These are phyloP conservation scores for Neoscytalidium dimidiatum DNA, from an alignment of 2,329 filamentous ascomycete species.

Conservation along the genomic window DNA sequence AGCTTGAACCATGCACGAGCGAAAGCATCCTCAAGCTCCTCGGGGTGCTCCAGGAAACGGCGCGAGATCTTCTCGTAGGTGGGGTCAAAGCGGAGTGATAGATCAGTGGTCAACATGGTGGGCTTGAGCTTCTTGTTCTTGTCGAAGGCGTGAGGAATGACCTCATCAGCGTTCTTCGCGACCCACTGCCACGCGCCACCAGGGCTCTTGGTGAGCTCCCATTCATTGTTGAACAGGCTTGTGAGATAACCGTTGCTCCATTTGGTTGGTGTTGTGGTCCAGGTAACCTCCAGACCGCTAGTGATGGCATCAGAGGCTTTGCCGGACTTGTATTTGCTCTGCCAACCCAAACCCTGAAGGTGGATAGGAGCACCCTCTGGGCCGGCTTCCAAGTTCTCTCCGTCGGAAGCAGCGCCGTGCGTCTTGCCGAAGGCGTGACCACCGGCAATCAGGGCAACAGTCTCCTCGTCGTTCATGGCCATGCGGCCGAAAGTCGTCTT, in stretches of 20 bases:
- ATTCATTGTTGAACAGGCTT: constrained; percentile 77
- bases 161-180: constrained; percentile 65
- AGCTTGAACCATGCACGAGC: constrained; percentile 81
- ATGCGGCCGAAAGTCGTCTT: constrained; percentile 74
- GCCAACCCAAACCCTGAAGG: constrained; percentile 72
- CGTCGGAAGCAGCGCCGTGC: constrained; percentile 67
- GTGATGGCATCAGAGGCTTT: constrained; percentile 75
- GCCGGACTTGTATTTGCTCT: constrained; percentile 63
- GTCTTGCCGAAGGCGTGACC: constrained; percentile 82
- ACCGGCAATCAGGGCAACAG: constrained; percentile 75
- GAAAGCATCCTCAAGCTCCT: constrained; percentile 70
- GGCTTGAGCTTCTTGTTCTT: constrained; percentile 70
- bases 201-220: constrained; percentile 74
- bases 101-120: constrained; percentile 76
- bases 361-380: constrained; percentile 66
- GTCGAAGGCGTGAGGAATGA: constrained; percentile 74
- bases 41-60: constrained; percentile 67
- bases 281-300: constrained; percentile 75
- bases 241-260: constrained; percentile 76
- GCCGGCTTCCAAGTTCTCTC: constrained; percentile 62
- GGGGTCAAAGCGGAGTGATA: constrained; percentile 71
- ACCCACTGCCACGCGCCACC: constrained; percentile 77
- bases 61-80: constrained; percentile 75
- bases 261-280: constrained; percentile 74
- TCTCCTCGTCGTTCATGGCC: constrained; percentile 84